Percentiles rank a stretch among this genome's conserved stretches.
Evolutionary conservation across 441 rosid species (phyloP).

Genomic region (Populus tomentosa): DNA sequence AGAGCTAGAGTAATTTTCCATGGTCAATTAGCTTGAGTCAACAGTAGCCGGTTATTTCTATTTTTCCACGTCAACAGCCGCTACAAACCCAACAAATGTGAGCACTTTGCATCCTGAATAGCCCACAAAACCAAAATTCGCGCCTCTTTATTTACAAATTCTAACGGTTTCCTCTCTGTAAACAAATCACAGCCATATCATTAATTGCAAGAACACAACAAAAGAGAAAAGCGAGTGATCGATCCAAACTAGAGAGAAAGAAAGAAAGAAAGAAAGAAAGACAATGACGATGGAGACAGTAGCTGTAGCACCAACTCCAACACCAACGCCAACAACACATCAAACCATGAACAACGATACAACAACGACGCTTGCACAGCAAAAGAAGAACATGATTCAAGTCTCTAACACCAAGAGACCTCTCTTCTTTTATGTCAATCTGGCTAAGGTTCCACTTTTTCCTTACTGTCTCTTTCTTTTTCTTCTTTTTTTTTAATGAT

Average conservation of each 20-base stretch:
- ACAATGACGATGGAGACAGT: conserved; percentile 29
- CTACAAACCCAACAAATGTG: conserved; percentile 4
- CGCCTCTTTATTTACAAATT: conserved; percentile 9
- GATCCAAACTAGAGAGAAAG: neutral
- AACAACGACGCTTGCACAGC: conserved; percentile 6
- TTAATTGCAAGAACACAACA: no score
- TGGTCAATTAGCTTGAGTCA: no score
- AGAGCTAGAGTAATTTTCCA: no score
- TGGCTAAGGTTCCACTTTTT: conserved; percentile 55
- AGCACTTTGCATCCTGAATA: neutral
- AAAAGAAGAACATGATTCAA: conserved; percentile 85
- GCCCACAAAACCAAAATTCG: neutral
- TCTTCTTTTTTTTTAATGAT: neutral
- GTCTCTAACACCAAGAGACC: conserved; percentile 94
- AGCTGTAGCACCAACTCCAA: conserved; percentile 5
- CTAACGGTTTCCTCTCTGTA: conserved; percentile 8
- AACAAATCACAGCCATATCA: neutral
- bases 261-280: no score
- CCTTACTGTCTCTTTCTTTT: neutral
- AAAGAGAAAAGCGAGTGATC: neutral
- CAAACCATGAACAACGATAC: neutral
- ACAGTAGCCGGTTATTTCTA: conserved; percentile 11
- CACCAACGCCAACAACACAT: no score
- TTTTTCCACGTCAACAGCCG: conserved; percentile 18
- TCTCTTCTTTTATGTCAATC: conserved; percentile 43